These are phyloP conservation scores for Fusarium sp. DNA, from an alignment of 2,329 filamentous ascomycete species.

Conservation along the genomic window DNA sequence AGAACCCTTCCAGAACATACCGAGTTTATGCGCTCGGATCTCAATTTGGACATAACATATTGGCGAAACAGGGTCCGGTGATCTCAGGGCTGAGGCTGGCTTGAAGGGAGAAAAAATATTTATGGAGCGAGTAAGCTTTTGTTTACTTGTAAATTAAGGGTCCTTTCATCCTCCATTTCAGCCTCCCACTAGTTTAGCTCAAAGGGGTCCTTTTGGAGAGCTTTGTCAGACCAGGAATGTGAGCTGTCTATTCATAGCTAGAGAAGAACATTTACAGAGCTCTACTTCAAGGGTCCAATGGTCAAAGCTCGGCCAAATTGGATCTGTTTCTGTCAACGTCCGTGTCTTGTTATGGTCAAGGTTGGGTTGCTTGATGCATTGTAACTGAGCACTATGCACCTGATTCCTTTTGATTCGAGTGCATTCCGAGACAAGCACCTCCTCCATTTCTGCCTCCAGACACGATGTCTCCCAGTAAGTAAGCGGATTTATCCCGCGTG, in stretches of 20 bases:
- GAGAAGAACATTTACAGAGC: not conserved
- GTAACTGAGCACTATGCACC: conserved; percentile 28
- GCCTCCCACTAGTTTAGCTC: not conserved
- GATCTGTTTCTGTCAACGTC: not conserved
- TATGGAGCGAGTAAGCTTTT: conserved; percentile 15
- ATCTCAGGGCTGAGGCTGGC: conserved; percentile 17
- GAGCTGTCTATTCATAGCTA: not conserved
- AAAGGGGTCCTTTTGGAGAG: conserved; percentile 10
- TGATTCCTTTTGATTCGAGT: conserved; percentile 18
- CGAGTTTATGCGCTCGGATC: conserved; percentile 17
- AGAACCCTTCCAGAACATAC: conserved; percentile 31
- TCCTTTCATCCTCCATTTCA: not conserved
- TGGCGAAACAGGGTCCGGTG: conserved; percentile 2
- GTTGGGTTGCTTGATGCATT: conserved; percentile 12
- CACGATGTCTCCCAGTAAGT: not conserved
- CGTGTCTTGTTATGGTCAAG: not conserved
- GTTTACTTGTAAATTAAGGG: conserved; percentile 11
- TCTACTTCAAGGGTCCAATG: not conserved
- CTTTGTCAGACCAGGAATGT: conserved; percentile 14
- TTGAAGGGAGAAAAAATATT: not conserved
- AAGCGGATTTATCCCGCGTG: not conserved
- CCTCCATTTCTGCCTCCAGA: not conserved
- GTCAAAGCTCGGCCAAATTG: conserved; percentile 13
- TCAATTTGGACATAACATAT: conserved; percentile 1
- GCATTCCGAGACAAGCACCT: not conserved